Base-by-base conservation (phyloP, 192 early-diverging fungal species). In the Dispira parvispora region DNA sequence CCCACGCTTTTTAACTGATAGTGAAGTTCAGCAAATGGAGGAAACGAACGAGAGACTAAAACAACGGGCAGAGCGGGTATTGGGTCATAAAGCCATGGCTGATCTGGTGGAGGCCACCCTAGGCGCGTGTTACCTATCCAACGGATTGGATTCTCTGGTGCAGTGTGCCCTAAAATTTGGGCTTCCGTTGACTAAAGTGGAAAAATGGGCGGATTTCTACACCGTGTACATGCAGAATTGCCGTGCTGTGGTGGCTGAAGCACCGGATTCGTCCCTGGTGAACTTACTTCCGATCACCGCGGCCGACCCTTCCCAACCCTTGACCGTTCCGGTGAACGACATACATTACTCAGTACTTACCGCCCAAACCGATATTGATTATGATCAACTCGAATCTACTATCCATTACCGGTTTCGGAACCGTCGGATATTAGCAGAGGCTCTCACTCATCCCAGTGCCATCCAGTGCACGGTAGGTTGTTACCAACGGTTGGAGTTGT, bases 401-500 rank as follows among this genome's bases (percentile, higher is more conserved):
- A 58, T 80, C 11, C 78, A 82, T 3, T 88, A 92, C 64, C 70
- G 58, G 28, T 94, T 93, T 75, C 77, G 82, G 46, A 75, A 88
- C 47, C 80, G 75, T 4, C 46, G 69, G 3, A 63, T 92, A 27
- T 68, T 89, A 45, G 68, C 74, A 5, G 88, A 96, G 63, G 93
- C 91, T 0, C 68, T 96, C 56, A 94, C 93, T 0, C 93, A 96
- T 64, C 84, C 88, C 25, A 88, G 85, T 69, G 53, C 53, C 3
- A 74, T 76, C 16, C 73, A 81, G 43, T 71, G 76, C 0, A 47
- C 56, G 8, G 73, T 78, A 3, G 76, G 80, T 44, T 88, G 85
- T 68, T 97, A 94, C 68, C 87, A 97, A 71, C 82, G 94, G 11
- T 77, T 97, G 11, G 94, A 97, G 73, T 94, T 86, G 64, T 65